phyloP scores from a whole-genome alignment of 352 stramenopile genomes.

The Globisporangium abappressorium region DNA sequence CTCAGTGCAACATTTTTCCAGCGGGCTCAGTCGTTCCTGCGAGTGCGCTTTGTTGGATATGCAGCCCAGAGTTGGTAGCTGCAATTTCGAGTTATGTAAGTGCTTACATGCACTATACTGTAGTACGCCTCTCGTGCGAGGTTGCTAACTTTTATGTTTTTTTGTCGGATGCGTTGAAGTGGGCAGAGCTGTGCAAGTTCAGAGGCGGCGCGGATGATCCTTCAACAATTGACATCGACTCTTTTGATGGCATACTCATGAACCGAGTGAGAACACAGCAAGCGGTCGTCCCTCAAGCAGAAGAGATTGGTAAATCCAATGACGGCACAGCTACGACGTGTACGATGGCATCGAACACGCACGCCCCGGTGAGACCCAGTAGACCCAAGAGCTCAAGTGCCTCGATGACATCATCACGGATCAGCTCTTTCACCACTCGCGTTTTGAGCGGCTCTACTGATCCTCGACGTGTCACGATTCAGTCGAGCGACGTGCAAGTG shows the following conservation, averaged over 20 bases:
- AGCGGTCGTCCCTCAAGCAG: neutral
- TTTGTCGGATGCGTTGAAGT: conserved; percentile 23
- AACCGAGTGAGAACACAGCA: neutral
- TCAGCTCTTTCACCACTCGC: conserved; percentile 13
- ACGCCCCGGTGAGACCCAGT: conserved; percentile 16
- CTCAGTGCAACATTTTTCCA: conserved; percentile 46
- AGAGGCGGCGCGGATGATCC: conserved; percentile 17
- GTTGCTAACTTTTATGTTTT: neutral
- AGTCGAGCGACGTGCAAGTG: neutral
- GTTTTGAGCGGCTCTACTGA: conserved; percentile 15
- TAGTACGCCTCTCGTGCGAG: too few species aligned
- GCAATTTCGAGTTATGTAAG: conserved; percentile 45
- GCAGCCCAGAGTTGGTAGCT: conserved; percentile 31
- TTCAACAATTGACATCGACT: conserved; percentile 54
- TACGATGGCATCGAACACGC: neutral
- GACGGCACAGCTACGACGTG: neutral
- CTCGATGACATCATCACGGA: conserved; percentile 17
- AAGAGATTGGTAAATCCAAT: neutral
- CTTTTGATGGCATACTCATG: conserved; percentile 47
- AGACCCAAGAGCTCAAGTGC: conserved; percentile 30
- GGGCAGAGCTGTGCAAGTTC: conserved; percentile 33
- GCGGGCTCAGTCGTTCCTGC: conserved; percentile 26
- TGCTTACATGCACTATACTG: neutral
- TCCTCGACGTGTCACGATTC: neutral
- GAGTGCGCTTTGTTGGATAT: conserved; percentile 31